Evolutionary conservation across 2,329 filamentous ascomycete species (phyloP).

Genomic region (Corynespora cassiicola): DNA sequence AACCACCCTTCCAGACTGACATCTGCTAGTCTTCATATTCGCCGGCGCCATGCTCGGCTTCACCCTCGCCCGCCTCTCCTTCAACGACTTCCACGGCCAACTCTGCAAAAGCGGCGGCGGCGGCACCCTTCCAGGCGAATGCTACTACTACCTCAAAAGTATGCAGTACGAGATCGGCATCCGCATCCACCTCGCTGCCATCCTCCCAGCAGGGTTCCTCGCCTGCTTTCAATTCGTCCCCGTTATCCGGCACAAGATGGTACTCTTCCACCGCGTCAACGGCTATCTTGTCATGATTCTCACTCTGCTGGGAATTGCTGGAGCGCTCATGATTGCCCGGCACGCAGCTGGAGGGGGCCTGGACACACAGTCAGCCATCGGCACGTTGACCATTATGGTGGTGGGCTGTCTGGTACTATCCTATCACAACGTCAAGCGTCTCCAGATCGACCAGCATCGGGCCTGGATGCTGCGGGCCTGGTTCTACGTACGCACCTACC

Average conservation of each 20-base stretch:
- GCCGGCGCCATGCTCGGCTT: constrained; percentile 34
- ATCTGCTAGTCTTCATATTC: constrained; percentile 18
- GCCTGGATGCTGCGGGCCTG: constrained; percentile 70
- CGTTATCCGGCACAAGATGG: constrained; percentile 52
- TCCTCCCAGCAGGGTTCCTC: constrained; percentile 50
- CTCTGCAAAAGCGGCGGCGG: constrained; percentile 15
- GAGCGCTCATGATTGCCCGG: constrained; percentile 61
- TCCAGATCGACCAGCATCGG: constrained; percentile 69
- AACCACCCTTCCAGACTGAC: no score
- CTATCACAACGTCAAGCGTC: constrained; percentile 62
- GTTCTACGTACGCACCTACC: constrained; percentile 34
- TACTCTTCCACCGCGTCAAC: constrained; percentile 65
- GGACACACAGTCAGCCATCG: constrained; percentile 55
- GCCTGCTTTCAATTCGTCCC: constrained; percentile 52
- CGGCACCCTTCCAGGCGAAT: constrained; percentile 50
- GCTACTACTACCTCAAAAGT: constrained; percentile 49
- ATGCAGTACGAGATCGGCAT: constrained; percentile 47
- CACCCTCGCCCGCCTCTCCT: constrained; percentile 56
- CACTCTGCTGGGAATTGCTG: constrained; percentile 53
- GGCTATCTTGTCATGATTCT: constrained; percentile 64
- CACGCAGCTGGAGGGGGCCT: constrained; percentile 62
- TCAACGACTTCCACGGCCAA: constrained; percentile 36
- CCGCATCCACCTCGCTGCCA: constrained; percentile 49
- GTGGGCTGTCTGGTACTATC: constrained; percentile 54
- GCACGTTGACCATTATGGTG: constrained; percentile 55